A percentile compares a stretch with the other conserved stretches of the same genome.
Conservation (phyloP, 1,284 basidiomycete genomes). For the Fistulina hepatica region DNA sequence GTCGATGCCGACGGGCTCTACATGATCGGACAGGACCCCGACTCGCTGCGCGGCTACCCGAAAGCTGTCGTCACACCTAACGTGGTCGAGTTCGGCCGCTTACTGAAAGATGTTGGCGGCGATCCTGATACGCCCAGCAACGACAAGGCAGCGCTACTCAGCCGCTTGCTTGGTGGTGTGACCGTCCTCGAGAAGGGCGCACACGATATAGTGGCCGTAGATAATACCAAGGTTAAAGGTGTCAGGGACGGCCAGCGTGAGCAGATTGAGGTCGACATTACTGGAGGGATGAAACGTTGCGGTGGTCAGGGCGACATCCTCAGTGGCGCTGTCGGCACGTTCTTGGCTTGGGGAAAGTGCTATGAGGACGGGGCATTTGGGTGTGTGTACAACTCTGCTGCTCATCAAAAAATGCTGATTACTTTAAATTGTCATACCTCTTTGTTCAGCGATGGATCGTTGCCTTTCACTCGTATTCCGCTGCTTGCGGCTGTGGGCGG, state of each 20-base stretch:
- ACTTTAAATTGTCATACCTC: conserved; percentile 8
- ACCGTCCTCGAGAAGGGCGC: conserved; percentile 89
- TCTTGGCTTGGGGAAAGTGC: conserved; percentile 91
- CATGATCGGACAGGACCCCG: conserved; percentile 66
- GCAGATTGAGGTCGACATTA: conserved; percentile 52
- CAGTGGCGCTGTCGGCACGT: conserved; percentile 77
- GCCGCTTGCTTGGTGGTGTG: conserved; percentile 71
- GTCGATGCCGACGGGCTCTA: conserved; percentile 89
- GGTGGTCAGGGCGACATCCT: conserved; percentile 95
- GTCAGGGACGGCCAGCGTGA: conserved; percentile 38
- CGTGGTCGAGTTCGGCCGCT: conserved; percentile 83
- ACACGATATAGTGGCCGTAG: conserved; percentile 57
- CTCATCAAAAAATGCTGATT: conserved; percentile 1
- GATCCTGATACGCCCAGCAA: conserved; percentile 36
- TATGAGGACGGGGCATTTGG: conserved; percentile 77
- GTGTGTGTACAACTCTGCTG: conserved; percentile 26
- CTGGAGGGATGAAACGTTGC: conserved; percentile 84
- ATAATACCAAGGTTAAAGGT: conserved; percentile 40
- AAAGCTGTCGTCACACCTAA: conserved; percentile 88
- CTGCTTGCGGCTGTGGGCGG: conserved; percentile 83
- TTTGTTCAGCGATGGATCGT: conserved; percentile 30
- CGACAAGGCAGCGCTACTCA: conserved; percentile 51
- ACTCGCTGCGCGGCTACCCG: conserved; percentile 69
- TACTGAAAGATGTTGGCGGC: conserved; percentile 66
- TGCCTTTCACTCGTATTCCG: conserved; percentile 57